phyloP scores from a whole-genome alignment of 2,329 filamentous ascomycete species.

The Ramularia collo-cygni region DNA sequence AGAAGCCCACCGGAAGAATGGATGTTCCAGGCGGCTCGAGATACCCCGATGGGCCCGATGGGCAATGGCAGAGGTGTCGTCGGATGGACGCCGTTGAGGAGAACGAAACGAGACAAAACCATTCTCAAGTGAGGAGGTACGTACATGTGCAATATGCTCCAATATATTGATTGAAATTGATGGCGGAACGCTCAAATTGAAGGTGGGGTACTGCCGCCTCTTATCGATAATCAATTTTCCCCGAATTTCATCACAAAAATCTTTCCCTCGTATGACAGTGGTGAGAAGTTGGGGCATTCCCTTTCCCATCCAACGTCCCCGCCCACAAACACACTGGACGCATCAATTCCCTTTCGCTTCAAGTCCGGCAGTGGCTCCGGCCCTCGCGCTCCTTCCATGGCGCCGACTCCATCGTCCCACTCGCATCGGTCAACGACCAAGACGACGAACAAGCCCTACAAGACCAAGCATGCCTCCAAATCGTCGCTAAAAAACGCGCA shows the following conservation, averaged over 20 bases:
- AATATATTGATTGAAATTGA: no score
- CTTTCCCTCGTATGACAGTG: not conserved
- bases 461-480: slow-evolving; percentile 85
- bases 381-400: slow-evolving; percentile 55
- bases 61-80: no score
- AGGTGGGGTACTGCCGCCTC: not conserved
- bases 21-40: no score
- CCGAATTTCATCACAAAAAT: not conserved
- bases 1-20: no score
- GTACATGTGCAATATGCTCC: no score
- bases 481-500: slow-evolving; percentile 73
- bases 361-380: slow-evolving; percentile 64
- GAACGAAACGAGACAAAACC: no score
- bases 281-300: not conserved
- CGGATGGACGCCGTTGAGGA: no score
- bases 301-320: no score
- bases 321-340: slow-evolving; percentile 19
- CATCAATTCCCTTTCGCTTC: slow-evolving; percentile 64
- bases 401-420: slow-evolving; percentile 57
- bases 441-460: slow-evolving; percentile 79
- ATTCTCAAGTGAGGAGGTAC: no score
- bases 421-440: slow-evolving; percentile 94
- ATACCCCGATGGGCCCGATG: no score
- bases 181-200: not conserved
- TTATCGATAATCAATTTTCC: not conserved